Conservation (phyloP, 345 rosid species). For the Gossypium mustelinum region DNA sequence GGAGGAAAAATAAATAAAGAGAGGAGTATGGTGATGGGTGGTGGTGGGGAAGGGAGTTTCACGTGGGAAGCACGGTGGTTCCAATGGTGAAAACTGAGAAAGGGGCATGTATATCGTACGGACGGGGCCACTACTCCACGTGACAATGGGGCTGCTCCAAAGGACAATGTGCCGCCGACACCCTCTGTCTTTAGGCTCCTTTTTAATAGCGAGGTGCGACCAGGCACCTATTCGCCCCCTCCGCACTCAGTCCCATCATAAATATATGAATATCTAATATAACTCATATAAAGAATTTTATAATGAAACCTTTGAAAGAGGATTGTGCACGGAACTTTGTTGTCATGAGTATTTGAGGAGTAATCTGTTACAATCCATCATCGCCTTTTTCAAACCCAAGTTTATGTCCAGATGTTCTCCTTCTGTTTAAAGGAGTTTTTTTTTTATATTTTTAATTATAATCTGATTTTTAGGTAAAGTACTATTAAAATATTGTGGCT, state of each 20-base stretch:
- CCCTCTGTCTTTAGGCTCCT: not conserved
- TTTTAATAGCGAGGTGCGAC: not conserved
- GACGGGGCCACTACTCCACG: slow-evolving; percentile 8
- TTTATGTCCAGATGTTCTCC: not conserved
- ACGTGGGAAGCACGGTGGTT: slow-evolving; percentile 12
- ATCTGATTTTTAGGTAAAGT: not conserved
- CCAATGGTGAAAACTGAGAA: not conserved
- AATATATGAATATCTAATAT: not conserved
- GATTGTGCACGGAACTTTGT: not conserved
- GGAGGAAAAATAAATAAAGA: not conserved
- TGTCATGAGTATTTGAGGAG: not conserved
- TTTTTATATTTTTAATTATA: not conserved
- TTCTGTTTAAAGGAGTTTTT: not conserved
- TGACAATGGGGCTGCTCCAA: not conserved
- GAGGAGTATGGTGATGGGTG: not conserved
- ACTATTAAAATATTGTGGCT: no score
- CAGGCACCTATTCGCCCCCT: not conserved
- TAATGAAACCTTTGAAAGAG: not conserved
- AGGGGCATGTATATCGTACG: not conserved
- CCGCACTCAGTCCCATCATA: not conserved
- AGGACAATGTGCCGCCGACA: slow-evolving; percentile 4
- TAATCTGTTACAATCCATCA: not conserved
- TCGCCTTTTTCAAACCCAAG: not conserved
- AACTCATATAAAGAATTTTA: not conserved
- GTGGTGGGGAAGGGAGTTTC: not conserved